phyloP scores from a whole-genome alignment of 2,329 filamentous ascomycete genomes.

The Diplodia corticola region DNA sequence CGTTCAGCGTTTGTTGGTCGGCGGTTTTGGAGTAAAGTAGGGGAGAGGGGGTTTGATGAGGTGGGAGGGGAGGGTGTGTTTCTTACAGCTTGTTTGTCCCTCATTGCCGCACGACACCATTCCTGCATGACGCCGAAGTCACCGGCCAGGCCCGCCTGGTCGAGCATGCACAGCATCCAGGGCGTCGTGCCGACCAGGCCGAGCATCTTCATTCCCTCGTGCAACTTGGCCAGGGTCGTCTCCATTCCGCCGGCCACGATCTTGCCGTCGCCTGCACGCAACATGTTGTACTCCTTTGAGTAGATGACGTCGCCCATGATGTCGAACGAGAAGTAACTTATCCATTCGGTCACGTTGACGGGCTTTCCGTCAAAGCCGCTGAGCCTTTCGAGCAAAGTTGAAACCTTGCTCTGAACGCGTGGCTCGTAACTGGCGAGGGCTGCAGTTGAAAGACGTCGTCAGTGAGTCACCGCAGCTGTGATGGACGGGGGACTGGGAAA shows the following conservation, averaged over 20 bases:
- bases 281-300: constrained; percentile 44
- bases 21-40: no score
- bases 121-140: neutral
- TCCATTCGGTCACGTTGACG: constrained; percentile 36
- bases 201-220: constrained; percentile 38
- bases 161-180: constrained; percentile 38
- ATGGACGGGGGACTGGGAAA: neutral
- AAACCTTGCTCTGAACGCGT: constrained; percentile 35
- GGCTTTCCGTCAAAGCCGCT: constrained; percentile 27
- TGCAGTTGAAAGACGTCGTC: neutral
- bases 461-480: neutral
- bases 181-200: constrained; percentile 38
- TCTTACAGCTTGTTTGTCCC: constrained; percentile 4
- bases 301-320: constrained; percentile 52
- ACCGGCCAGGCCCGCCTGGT: neutral
- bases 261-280: constrained; percentile 29
- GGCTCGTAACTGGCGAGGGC: constrained; percentile 33
- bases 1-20: no score
- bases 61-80: neutral
- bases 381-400: constrained; percentile 31
- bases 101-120: constrained; percentile 2
- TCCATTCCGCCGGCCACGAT: constrained; percentile 30
- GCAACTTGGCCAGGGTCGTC: constrained; percentile 27
- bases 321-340: constrained; percentile 49
- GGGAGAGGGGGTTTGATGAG: no score